Base-by-base conservation (phyloP, 441 rosid species). In the Corymbia calophylla region DNA sequence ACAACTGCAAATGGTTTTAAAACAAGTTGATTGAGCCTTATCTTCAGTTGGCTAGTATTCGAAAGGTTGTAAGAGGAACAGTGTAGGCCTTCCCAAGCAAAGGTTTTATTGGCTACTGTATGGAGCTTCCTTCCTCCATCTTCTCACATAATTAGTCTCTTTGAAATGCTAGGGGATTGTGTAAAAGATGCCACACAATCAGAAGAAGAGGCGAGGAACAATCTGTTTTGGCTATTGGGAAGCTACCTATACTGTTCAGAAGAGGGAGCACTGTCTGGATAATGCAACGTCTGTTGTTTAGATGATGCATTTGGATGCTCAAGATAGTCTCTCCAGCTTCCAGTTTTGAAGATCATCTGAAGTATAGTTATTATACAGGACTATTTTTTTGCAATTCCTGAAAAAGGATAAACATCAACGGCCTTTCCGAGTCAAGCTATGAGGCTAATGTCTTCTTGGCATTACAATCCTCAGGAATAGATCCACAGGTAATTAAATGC, bases 371-470 rank as follows among this genome's bases (percentile, higher is more conserved):
- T 56, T 56, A 56, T 56, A 56, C 27, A 23, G 2, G 13, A 9
- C 62, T 56, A 56, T 0, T 23, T 56, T 21, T 56, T 56, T 2
- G 62, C 62, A 23, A 23, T 56, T 2, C 29, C 62, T 9, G 62
- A 23, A 23, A 56, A 56, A 9, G 62, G 62, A 21, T 56, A 56
- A 93, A 88, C 91, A 94, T 91, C 87, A 14, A 77, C 2, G 94
- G 87, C 86, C 49, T 94, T 84, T 92, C 96, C 3, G 93, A 92
- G 21, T 95, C 96, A 62, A 94, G 94, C 94, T 95, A 93, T 48
- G 93, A 96, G 91, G 95, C 95, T 44, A 94, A 98, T 18, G 94
- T 93, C 13, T 92, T 94, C 19, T 91, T 97, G 91, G 97, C 97
- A 12, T 91, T 95, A 85, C 96, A 95, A 90, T 93, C 98, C 88